Evolutionary conservation across 75 land plant species (phyloP).

Genomic region (Cryptomeria japonica): DNA sequence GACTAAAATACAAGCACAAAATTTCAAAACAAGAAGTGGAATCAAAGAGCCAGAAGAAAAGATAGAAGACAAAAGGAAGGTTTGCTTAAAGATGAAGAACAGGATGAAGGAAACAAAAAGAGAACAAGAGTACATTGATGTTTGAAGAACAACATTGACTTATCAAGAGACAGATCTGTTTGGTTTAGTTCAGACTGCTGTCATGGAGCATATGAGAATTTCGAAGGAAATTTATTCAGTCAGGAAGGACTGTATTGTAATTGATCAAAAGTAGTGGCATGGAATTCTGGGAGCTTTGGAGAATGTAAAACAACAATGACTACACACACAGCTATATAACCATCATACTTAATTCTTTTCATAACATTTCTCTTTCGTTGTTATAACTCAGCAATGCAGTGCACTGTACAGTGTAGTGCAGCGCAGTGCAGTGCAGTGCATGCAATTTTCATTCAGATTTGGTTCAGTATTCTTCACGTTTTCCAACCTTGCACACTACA

Average conservation of each 20-base stretch:
- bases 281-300: constrained; percentile 49
- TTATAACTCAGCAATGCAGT: background rate
- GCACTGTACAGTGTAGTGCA: background rate
- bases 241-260: background rate
- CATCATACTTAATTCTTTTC: background rate
- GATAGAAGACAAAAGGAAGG: background rate
- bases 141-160: background rate
- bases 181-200: background rate
- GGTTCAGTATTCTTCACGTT: constrained; percentile 8
- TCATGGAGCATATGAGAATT: background rate
- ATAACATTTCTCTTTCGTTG: background rate
- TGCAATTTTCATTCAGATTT: background rate
- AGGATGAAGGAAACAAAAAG: constrained; percentile 3
- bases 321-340: constrained; percentile 30
- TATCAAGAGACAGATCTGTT: background rate
- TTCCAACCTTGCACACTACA: background rate
- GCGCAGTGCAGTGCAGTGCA: constrained; percentile 8
- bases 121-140: constrained; percentile 6
- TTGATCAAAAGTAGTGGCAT: constrained; percentile 15
- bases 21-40: background rate
- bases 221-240: constrained; percentile 2
- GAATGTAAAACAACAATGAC: constrained; percentile 41
- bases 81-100: constrained; percentile 2
- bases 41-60: background rate
- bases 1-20: background rate